Base-by-base conservation (phyloP, 2,329 filamentous ascomycete species). In the Sphaerulina musiva region DNA sequence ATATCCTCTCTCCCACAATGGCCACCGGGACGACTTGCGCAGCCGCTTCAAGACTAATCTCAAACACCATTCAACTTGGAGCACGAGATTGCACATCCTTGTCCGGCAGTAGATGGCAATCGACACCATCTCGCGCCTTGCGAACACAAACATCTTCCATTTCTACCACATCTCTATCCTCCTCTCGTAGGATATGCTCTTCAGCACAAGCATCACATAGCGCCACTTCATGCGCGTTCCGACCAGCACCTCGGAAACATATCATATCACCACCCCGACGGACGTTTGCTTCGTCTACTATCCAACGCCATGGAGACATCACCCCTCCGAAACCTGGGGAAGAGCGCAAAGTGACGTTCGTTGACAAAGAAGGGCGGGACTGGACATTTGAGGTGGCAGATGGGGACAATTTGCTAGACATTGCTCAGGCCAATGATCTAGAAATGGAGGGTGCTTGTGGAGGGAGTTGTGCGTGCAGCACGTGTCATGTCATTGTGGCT, bases 381-480 rank as follows among this genome's bases (percentile, higher is more conserved):
- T 80, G 88, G 70, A 88, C 85, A 57, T 82, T 96, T 65, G 83
- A 86, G 56, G 92, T 96, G 7, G 78, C 82, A 11, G 83, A 87
- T 64, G 93, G 93, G 47, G 90, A 95, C 72, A 98, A 98, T 71
- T 77, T 98, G 51, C 79, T 98, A 51, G 92, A 97, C 67, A 92
- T 98, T 67, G 93, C 92, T 20, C 92, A 96, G 70, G 89, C 87
- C 44, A 82, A 97, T 72, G 92, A 97, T 68, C 77, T 98, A 41
- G 93, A 98, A 72, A 97, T 98, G 92, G 93, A 98, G 77, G 83
- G 93, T 58, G 93, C 93, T 10, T 98, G 93, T 68, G 93, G 93
- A 62, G 93, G 90, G 20, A 93, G 88, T 34, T 95, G 90, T 73
- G 90, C 90, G 51, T 95, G 90, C 75, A 93, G 87, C 54, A 95